Conservation (phyloP, 1,284 basidiomycete genomes). For the Ustilago trichophora region DNA sequence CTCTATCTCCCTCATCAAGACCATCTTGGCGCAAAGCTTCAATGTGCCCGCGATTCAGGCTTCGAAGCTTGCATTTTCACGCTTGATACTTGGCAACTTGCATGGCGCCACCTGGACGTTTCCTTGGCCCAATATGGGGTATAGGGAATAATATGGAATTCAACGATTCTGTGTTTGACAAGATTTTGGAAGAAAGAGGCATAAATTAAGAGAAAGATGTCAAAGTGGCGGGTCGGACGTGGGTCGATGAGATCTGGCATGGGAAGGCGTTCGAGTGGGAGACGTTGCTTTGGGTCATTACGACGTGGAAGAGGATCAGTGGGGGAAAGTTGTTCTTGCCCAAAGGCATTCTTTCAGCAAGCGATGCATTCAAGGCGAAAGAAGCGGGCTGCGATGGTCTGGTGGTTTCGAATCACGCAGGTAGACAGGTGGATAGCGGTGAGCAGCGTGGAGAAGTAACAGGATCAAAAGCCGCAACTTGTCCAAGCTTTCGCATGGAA, state of each 20-base stretch:
- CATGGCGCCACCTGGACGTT: constrained; percentile 73
- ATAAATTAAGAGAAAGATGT: constrained; percentile 67
- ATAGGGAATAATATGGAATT: constrained; percentile 71
- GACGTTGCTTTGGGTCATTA: constrained; percentile 66
- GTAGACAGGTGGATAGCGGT: constrained; percentile 43
- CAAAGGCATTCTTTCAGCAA: constrained; percentile 72
- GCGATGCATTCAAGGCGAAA: constrained; percentile 73
- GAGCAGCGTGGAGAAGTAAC: too few species aligned
- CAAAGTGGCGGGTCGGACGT: constrained; percentile 67
- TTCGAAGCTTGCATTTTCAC: constrained; percentile 71
- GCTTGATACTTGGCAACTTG: constrained; percentile 74
- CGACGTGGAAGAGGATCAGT: constrained; percentile 72
- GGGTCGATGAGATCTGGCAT: constrained; percentile 73
- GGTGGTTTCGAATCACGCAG: constrained; percentile 83
- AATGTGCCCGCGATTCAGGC: constrained; percentile 70
- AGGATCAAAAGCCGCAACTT: too few species aligned
- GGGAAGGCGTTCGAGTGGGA: constrained; percentile 73
- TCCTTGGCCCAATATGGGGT: constrained; percentile 70
- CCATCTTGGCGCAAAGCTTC: constrained; percentile 69
- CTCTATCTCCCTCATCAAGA: constrained; percentile 75
- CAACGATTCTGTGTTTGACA: constrained; percentile 75
- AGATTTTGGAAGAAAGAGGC: constrained; percentile 64
- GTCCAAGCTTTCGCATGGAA: too few species aligned
- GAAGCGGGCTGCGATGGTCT: constrained; percentile 77
- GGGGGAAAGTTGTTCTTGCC: constrained; percentile 71